A percentile compares a stretch with the other conserved stretches of the same genome.
Evolutionary conservation across 2,329 filamentous ascomycete species (phyloP).

Genomic region (Hysterium pulicare): DNA sequence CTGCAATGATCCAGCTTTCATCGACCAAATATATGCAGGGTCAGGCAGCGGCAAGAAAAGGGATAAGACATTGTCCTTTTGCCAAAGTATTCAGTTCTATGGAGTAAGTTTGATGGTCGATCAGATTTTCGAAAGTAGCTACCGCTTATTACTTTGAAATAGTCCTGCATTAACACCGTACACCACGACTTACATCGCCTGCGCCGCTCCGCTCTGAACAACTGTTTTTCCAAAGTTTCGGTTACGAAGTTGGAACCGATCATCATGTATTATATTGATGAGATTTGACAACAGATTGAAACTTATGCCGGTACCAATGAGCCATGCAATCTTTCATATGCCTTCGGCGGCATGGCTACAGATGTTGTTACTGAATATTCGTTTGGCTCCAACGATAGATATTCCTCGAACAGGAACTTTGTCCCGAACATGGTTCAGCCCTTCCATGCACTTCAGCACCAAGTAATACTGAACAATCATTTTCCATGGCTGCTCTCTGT

Average conservation of each 20-base stretch:
- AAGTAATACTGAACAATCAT: neutral
- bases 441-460: neutral
- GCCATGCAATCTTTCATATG: slow-evolving; percentile 13
- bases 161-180: slow-evolving; percentile 7
- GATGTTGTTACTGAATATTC: slow-evolving; percentile 20
- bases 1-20: slow-evolving; percentile 14
- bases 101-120: neutral
- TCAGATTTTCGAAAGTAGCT: neutral
- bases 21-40: slow-evolving; percentile 14
- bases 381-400: slow-evolving; percentile 15
- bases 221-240: slow-evolving; percentile 21
- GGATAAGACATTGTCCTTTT: slow-evolving; percentile 4
- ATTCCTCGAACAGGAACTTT: slow-evolving; percentile 16
- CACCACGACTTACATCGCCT: slow-evolving; percentile 15
- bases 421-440: slow-evolving; percentile 6
- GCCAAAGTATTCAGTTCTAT: neutral
- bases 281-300: slow-evolving; percentile 5
- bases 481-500: neutral
- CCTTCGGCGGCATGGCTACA: slow-evolving; percentile 16
- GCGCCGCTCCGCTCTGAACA: slow-evolving; percentile 15
- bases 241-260: slow-evolving; percentile 14
- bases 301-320: neutral
- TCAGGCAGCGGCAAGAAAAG: slow-evolving; percentile 8
- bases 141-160: neutral
- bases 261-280: slow-evolving; percentile 11